phyloP scores from a whole-genome alignment of 306 rosid species.

The Oxytropis ochrocephala region DNA sequence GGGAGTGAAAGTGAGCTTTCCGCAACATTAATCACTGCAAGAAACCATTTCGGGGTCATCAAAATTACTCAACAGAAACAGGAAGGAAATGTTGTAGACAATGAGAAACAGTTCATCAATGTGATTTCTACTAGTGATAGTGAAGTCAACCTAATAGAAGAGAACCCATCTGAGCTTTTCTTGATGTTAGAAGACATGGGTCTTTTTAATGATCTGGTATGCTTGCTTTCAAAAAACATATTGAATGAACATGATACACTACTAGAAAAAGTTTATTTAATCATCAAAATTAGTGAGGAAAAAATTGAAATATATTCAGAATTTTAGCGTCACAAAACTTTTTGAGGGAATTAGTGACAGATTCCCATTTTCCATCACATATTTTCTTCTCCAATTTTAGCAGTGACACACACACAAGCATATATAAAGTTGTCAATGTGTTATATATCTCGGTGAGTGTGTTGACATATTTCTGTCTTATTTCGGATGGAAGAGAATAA shows the following conservation, averaged over 20 bases:
- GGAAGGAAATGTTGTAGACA: background rate
- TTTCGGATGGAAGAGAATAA: background rate
- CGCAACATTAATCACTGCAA: background rate
- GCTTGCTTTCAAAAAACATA: background rate
- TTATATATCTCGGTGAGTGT: background rate
- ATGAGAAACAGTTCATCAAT: background rate
- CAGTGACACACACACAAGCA: too few species aligned
- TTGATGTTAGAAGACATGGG: background rate
- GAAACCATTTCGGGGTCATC: background rate
- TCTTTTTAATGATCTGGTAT: constrained; percentile 17
- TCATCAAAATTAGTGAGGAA: too few species aligned
- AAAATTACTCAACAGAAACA: background rate
- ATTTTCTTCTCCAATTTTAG: too few species aligned
- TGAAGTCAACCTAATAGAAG: background rate
- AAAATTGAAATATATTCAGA: too few species aligned
- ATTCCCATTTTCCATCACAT: too few species aligned
- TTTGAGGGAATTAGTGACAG: too few species aligned
- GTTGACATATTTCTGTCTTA: background rate
- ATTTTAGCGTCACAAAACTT: too few species aligned
- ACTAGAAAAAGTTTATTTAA: too few species aligned
- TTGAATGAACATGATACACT: too few species aligned
- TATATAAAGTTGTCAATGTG: background rate
- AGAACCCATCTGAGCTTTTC: background rate
- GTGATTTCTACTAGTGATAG: background rate
- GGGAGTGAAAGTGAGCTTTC: background rate